phyloP scores from a whole-genome alignment of 352 stramenopile genomes.

The Peronospora belbahrii region DNA sequence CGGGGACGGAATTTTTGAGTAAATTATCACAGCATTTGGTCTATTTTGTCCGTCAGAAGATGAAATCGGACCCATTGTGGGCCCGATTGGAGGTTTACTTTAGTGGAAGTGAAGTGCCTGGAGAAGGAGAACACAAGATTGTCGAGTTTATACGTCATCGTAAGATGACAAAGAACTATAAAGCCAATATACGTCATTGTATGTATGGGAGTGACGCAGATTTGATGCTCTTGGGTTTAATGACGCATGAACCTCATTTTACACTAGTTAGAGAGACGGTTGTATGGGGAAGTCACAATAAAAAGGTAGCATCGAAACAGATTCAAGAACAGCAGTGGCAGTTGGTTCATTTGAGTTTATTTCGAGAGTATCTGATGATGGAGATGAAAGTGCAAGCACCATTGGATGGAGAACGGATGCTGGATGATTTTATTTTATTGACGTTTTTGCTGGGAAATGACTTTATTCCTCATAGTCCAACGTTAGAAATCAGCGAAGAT shows the following conservation, averaged over 20 bases:
- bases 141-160: conserved; percentile 95
- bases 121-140: conserved; percentile 99
- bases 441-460: conserved; percentile 99
- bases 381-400: conserved; percentile 86
- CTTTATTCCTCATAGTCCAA: conserved; percentile 98
- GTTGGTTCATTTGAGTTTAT: conserved; percentile 93
- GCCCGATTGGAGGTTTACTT: conserved; percentile 94
- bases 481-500: conserved; percentile 97
- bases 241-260: conserved; percentile 98
- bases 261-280: conserved; percentile 97
- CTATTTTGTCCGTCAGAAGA: conserved; percentile 94
- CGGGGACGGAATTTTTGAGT: conserved; percentile 98
- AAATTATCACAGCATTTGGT: conserved; percentile 87
- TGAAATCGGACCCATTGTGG: conserved; percentile 95
- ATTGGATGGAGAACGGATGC: conserved; percentile 87
- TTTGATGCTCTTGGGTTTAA: conserved; percentile 97
- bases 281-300: conserved; percentile 82
- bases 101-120: conserved; percentile 94
- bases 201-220: conserved; percentile 99
- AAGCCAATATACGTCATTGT: conserved; percentile 94
- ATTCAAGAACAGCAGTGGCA: conserved; percentile 96
- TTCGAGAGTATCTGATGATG: conserved; percentile 96
- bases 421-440: conserved; percentile 99
- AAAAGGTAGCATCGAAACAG: conserved; percentile 76
- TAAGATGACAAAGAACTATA: conserved; percentile 89